Evolutionary conservation across 2,329 filamentous ascomycete species (phyloP).

Genomic region (Lecanicillium sp.): DNA sequence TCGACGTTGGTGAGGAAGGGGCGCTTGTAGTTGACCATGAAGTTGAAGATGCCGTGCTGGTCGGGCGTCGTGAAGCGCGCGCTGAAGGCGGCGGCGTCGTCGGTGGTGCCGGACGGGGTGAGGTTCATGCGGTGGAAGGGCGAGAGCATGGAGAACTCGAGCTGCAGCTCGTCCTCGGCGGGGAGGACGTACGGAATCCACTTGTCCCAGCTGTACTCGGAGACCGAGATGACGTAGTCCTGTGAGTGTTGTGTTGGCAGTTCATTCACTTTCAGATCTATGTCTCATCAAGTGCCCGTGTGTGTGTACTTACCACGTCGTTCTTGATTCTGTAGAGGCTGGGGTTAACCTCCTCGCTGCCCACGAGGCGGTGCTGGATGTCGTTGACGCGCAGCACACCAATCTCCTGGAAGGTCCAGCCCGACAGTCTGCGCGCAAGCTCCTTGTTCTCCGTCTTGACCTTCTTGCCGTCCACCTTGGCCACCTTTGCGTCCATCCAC

Average conservation of each 20-base stretch:
- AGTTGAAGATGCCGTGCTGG: constrained; percentile 99
- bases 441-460: constrained; percentile 70
- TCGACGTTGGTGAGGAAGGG: constrained; percentile 85
- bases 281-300: no score
- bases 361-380: constrained; percentile 66
- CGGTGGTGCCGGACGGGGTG: constrained; percentile 47
- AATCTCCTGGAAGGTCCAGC: constrained; percentile 94
- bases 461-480: constrained; percentile 48
- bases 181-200: constrained; percentile 70
- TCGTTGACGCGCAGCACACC: constrained; percentile 81
- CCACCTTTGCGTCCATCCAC: constrained; percentile 80
- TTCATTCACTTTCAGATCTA: no score
- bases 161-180: constrained; percentile 68
- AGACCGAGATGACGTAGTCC: constrained; percentile 83
- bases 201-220: constrained; percentile 71
- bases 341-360: constrained; percentile 64
- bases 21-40: constrained; percentile 94
- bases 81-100: constrained; percentile 67
- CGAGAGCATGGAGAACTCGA: constrained; percentile 98
- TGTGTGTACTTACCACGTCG: constrained; percentile 89
- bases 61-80: constrained; percentile 79
- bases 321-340: constrained; percentile 93
- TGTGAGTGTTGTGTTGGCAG: constrained; percentile 29
- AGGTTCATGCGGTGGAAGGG: constrained; percentile 89
- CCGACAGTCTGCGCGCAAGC: constrained; percentile 78